These are phyloP conservation scores for Suillus cothurnatus DNA, from an alignment of 768 basidiomycete species.

Conservation along the genomic window DNA sequence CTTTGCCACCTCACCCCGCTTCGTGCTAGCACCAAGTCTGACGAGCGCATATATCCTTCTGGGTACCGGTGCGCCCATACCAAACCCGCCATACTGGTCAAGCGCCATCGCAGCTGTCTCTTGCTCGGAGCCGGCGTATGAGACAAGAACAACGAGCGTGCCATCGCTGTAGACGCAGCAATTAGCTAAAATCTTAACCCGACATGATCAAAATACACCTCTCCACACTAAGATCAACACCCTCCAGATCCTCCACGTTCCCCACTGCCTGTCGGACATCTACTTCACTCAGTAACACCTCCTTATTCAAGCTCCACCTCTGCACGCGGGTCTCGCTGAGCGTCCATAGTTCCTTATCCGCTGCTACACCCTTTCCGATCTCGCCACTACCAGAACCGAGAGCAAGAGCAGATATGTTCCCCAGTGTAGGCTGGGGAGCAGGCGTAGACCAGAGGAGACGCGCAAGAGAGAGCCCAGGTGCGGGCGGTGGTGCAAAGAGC, in stretches of 20 bases:
- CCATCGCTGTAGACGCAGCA: constrained; percentile 39
- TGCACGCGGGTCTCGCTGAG: constrained; percentile 69
- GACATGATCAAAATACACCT: constrained; percentile 40
- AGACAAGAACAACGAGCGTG: constrained; percentile 63
- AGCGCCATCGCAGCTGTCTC: constrained; percentile 34
- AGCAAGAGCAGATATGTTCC: constrained; percentile 67
- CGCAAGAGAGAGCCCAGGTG: constrained; percentile 45
- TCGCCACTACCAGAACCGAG: constrained; percentile 37
- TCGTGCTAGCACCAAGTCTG: constrained; percentile 38
- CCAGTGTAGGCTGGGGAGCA: constrained; percentile 46
- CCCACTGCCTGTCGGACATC: constrained; percentile 56
- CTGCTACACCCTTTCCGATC: constrained; percentile 24
- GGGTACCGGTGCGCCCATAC: constrained; percentile 40
- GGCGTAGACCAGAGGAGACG: constrained; percentile 47
- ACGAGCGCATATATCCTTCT: constrained; percentile 68
- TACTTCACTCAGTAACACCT: constrained; percentile 58
- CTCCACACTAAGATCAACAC: constrained; percentile 68
- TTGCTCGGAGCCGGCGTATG: constrained; percentile 58
- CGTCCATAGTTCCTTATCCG: constrained; percentile 63
- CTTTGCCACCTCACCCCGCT: constrained; percentile 25
- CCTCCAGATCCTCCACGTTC: constrained; percentile 65
- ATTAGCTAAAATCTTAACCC: background rate
- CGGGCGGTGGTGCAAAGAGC: constrained; percentile 57
- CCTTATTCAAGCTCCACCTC: constrained; percentile 57
- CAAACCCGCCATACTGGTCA: constrained; percentile 38